Evolutionary conservation across 2,329 filamentous ascomycete genomes (phyloP), one percentile per base, ranked within the genome.

Genomic region (Aspergillus sp.): DNA sequence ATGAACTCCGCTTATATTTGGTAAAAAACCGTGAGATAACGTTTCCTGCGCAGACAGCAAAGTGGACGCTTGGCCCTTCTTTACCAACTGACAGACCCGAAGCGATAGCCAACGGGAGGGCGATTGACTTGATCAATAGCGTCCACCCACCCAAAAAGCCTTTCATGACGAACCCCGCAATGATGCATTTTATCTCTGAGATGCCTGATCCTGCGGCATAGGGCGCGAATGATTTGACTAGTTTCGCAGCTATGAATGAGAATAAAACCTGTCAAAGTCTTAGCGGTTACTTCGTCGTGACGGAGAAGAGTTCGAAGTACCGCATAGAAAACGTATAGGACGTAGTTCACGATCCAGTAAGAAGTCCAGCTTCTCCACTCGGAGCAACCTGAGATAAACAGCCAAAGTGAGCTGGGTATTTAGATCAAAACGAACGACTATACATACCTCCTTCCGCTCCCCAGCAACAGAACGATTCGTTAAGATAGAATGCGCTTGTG

Each of bases 121-220:
- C 90, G 55, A 98, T 85, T 0, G 92, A 96, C 77, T 99, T 99
- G 78, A 99, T 98, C 59, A 95, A 74, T 32, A 99, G 80, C 5
- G 95, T 98, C 85, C 91, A 92, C 66, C 89, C 88, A 18, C 93
- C 92, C 15, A 99, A 82, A 69, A 99, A 99, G 0, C 93, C 95
- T 76, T 98, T 97, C 95, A 99, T 99, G 49, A 98, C 91, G 72
- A 99, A 99, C 3, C 95, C 95, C 4, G 93, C 95, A 70, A 99
- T 96, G 71, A 99, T 98, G 76, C 92, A 96, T 76, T 99, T 99
- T 82, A 99, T 99, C 78, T 99, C 95, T 12, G 92, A 97, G 57
- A 99, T 99, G 41, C 95, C 95, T 12, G 91, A 96, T 15, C 95
- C 95, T 34, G 95, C 95, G 11, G 95, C 95, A 72, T 99, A 99